These are phyloP conservation scores for Urochloa ruziziensis DNA, from an alignment of 176 grass and related monocot genomes.

Conservation along the genomic window DNA sequence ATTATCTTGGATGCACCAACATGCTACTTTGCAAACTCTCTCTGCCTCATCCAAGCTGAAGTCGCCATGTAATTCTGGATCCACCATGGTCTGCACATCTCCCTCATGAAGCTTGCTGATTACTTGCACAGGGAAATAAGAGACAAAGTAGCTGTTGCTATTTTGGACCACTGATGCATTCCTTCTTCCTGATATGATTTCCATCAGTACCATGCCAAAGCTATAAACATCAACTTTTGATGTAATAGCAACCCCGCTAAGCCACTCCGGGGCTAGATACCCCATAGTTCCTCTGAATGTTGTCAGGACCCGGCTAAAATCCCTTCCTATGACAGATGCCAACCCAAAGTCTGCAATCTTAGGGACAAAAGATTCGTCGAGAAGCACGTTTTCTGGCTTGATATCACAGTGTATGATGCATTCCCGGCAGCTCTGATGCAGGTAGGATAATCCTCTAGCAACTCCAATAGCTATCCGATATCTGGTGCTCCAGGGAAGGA, in stretches of 20 bases:
- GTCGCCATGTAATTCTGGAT: not conserved
- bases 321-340: not conserved
- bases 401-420: not conserved
- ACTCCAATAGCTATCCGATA: not conserved
- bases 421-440: not conserved
- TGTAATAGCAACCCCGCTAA: not conserved
- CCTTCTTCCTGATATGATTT: not conserved
- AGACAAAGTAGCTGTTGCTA: not conserved
- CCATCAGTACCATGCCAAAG: not conserved
- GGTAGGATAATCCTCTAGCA: not conserved
- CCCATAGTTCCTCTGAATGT: not conserved
- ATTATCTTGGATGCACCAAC: not conserved
- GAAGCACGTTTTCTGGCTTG: not conserved
- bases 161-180: not conserved
- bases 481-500: not conserved
- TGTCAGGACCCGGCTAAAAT: not conserved
- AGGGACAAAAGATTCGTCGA: not conserved
- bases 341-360: conserved; percentile 1
- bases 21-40: not conserved
- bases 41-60: not conserved
- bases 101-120: not conserved
- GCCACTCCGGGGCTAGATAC: not conserved
- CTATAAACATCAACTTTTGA: not conserved
- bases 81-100: not conserved
- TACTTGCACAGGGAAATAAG: not conserved